Evolutionary conservation across 495 filamentous ascomycete species (phyloP), one percentile per base, ranked within the genome.

Genomic region (Talaromyces borbonicus): DNA sequence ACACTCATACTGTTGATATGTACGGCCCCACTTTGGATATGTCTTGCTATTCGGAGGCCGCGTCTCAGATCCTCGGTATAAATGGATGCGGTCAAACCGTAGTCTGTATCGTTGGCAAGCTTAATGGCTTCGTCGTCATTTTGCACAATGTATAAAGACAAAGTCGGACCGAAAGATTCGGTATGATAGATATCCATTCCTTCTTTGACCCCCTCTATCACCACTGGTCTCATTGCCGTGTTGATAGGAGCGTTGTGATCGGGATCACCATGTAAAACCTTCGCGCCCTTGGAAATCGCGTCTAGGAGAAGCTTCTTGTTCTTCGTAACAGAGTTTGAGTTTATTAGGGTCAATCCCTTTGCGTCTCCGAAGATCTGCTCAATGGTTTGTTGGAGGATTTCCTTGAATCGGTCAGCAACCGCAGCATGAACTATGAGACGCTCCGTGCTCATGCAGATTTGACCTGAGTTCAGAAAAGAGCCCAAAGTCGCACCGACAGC

Each of bases 401-500:
- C 61, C 40, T 78, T 74, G 60, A 94, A 96, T 37, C 75, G 58
- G 8, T 72, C 71, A 20, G 74, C 74, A 43, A 95, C 61, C 12
- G 73, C 69, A 29, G 77, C 75, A 57, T 93, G 84, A 18, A 95
- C 85, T 16, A 95, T 63, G 57, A 96, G 85, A 20, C 84, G 79
- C 67, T 95, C 90, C 0, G 88, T 94, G 2, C 79, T 76, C 90
- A 96, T 92, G 69, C 90, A 96, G 40, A 93, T 78, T 69, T 96
- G 90, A 1, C 90, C 90, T 18, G 76, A 66, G 37, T 80, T 71
- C 56, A 79, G 52, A 49, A 78, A 78, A 0, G 75, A 63, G 25
- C 78, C 72, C 22, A 73, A 26, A 1, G 72, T 67, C 45, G 71
- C 75, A 44, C 63, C 61, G 27, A 65, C 54, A 5, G 75, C 78